Evolutionary conservation across 352 stramenopile species (phyloP).

Genomic region (Phytophthora citricola): DNA sequence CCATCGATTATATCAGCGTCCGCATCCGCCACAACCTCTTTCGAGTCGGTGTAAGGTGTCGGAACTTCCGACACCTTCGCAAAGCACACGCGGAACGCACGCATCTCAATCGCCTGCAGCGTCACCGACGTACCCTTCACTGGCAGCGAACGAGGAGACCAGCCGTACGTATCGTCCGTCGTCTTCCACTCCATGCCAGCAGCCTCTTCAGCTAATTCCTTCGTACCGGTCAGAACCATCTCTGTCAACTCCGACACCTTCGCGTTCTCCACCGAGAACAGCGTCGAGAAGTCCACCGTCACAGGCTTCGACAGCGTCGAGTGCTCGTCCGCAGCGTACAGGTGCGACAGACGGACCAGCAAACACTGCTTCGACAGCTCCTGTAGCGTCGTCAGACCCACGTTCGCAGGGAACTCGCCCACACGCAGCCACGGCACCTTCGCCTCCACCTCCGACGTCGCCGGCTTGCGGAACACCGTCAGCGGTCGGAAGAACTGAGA

Average conservation of each 20-base stretch:
- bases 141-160: conserved; percentile 41
- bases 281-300: conserved; percentile 71
- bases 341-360: conserved; percentile 94
- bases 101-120: conserved; percentile 93
- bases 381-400: conserved; percentile 93
- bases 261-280: conserved; percentile 61
- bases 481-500: conserved; percentile 72
- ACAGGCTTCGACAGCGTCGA: conserved; percentile 75
- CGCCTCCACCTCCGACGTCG: conserved; percentile 34
- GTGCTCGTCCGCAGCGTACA: conserved; percentile 93
- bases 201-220: conserved; percentile 48
- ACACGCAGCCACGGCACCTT: conserved; percentile 75
- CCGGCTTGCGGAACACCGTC: conserved; percentile 54
- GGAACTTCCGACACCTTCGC: conserved; percentile 7
- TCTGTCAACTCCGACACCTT: conserved; percentile 79
- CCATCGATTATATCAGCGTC: neutral
- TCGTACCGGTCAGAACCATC: conserved; percentile 88
- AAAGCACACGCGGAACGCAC: conserved; percentile 90
- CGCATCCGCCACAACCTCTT: neutral
- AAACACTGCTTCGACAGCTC: conserved; percentile 77
- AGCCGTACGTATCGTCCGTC: conserved; percentile 38
- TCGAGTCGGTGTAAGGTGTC: no score
- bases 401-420: conserved; percentile 89
- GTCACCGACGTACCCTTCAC: conserved; percentile 66
- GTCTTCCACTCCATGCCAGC: conserved; percentile 47